A percentile compares a stretch with the other conserved stretches of the same genome.
phyloP scores from a whole-genome alignment of 148 eudicot genomes.

The Suaeda aralocaspica region DNA sequence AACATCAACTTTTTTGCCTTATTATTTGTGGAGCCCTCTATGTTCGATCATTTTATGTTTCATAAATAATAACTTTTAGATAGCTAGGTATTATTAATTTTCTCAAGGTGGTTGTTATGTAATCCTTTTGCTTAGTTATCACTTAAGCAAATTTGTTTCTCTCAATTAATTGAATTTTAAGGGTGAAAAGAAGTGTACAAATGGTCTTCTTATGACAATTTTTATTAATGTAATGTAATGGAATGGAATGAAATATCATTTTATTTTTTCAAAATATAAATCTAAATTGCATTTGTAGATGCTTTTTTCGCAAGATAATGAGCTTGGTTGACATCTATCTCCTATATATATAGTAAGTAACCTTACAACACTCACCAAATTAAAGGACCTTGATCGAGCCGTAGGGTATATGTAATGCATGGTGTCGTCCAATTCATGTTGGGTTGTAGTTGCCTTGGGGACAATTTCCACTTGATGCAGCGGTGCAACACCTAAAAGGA shows the following conservation, averaged over 20 bases:
- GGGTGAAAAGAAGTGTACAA: background rate
- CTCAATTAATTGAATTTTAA: background rate
- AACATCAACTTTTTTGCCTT: slow-evolving; percentile 9
- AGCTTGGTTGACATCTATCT: too few species aligned
- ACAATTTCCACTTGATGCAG: too few species aligned
- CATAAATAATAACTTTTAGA: background rate
- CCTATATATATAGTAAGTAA: too few species aligned
- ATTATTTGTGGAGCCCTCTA: slow-evolving; percentile 19
- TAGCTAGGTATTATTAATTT: background rate
- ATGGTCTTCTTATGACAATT: background rate
- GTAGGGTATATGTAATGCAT: too few species aligned
- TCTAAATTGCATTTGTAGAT: background rate
- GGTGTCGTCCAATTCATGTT: too few species aligned
- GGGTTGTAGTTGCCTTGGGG: too few species aligned
- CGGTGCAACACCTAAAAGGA: too few species aligned
- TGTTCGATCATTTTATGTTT: slow-evolving; percentile 8
- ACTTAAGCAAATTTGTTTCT: background rate
- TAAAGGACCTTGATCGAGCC: too few species aligned
- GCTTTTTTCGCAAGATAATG: background rate
- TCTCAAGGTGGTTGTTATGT: background rate
- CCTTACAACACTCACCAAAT: too few species aligned
- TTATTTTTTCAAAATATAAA: too few species aligned
- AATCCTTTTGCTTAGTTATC: background rate
- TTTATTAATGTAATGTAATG: too few species aligned
- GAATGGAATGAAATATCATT: too few species aligned